A percentile compares a stretch with the other conserved stretches of the same genome.
These are phyloP conservation scores for Boletus fagicola DNA, from an alignment of 768 basidiomycete species.

Conservation along the genomic window DNA sequence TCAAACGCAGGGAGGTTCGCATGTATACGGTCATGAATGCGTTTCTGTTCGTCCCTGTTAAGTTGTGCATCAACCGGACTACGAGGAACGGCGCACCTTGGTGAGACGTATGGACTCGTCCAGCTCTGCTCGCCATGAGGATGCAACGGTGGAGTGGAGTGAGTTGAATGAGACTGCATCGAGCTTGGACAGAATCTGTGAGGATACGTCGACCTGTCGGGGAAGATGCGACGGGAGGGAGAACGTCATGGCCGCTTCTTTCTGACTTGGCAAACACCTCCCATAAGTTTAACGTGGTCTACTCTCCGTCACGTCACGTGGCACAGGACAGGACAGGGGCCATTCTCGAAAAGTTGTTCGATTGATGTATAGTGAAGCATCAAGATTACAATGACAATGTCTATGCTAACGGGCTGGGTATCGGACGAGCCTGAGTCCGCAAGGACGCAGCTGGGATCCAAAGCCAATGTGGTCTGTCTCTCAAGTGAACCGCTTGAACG, in stretches of 20 bases:
- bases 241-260: conserved; percentile 58
- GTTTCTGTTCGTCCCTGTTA: conserved; percentile 42
- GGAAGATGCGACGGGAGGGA: conserved; percentile 71
- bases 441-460: neutral
- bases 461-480: neutral
- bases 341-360: neutral
- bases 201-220: conserved; percentile 69
- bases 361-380: conserved; percentile 22
- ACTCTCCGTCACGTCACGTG: conserved; percentile 20
- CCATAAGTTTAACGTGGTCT: neutral
- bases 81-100: conserved; percentile 48
- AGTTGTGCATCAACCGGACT: neutral
- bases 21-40: conserved; percentile 72
- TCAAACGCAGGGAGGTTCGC: conserved; percentile 62
- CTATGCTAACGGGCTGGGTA: conserved; percentile 32
- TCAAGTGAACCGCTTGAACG: conserved; percentile 72
- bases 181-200: conserved; percentile 66
- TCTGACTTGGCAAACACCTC: neutral
- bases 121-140: conserved; percentile 71
- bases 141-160: conserved; percentile 57
- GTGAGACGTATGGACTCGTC: conserved; percentile 68
- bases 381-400: conserved; percentile 28
- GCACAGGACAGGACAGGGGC: neutral
- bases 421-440: conserved; percentile 12
- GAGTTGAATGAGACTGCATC: conserved; percentile 58